Conservation (phyloP, 208 protist species). For the Ichthyophonus hoferi region DNA sequence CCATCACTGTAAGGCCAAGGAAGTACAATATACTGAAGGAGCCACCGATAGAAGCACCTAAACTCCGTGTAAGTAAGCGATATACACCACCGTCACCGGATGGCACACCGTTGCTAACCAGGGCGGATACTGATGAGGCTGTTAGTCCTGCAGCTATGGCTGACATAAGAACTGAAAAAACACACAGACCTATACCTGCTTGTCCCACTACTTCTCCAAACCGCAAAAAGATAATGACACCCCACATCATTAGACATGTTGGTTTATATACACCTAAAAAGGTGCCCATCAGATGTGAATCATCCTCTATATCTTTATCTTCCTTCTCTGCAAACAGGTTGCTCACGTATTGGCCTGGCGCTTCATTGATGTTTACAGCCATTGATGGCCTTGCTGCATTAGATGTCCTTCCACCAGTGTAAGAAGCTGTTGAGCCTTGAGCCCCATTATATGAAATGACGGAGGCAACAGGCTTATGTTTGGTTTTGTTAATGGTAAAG, state of each 20-base stretch:
- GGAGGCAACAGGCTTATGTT: too few relatives aligned
- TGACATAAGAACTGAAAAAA: neutral
- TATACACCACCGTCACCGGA: slow-evolving; percentile 27
- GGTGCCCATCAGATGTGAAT: neutral
- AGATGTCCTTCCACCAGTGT: neutral
- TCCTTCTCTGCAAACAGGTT: neutral
- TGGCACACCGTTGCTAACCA: slow-evolving; percentile 23
- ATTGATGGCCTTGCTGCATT: neutral
- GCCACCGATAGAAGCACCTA: slow-evolving; percentile 13
- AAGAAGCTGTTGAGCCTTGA: neutral
- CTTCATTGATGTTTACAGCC: neutral
- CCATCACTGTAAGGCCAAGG: slow-evolving; percentile 18
- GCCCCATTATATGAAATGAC: neutral
- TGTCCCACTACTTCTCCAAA: slow-evolving; percentile 20
- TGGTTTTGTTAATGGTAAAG: too few relatives aligned
- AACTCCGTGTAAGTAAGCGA: slow-evolving; percentile 12
- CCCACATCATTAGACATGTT: slow-evolving; percentile 9
- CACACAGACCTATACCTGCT: slow-evolving; percentile 1
- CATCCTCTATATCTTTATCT: neutral
- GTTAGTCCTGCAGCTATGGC: neutral
- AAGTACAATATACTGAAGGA: slow-evolving; percentile 22
- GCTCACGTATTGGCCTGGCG: neutral
- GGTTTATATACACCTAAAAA: slow-evolving; percentile 8
- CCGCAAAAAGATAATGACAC: slow-evolving; percentile 33
- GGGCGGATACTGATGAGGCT: slow-evolving; percentile 12